Percentiles rank a stretch among this genome's conserved stretches.
These are phyloP conservation scores for Caryopteris hybrid DNA, from an alignment of 305 asterid genomes.

Conservation along the genomic window DNA sequence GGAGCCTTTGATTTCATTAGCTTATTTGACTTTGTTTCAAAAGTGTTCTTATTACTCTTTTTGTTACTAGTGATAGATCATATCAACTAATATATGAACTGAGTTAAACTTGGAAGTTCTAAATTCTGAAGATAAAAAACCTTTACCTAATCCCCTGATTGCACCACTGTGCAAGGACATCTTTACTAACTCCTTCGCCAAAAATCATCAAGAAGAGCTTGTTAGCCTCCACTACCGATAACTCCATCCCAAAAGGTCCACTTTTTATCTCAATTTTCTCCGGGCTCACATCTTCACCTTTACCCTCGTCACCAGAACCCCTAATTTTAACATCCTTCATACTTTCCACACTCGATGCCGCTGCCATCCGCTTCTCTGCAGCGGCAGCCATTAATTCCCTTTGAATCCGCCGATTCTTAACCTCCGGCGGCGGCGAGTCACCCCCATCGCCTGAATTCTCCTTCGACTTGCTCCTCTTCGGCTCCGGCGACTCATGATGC, in stretches of 20 bases:
- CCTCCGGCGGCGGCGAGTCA: slow-evolving; percentile 34
- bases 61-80: too few species aligned
- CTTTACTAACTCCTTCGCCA: slow-evolving; percentile 58
- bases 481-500: slow-evolving; percentile 83
- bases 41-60: too few species aligned
- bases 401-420: slow-evolving; percentile 47
- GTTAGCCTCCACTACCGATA: slow-evolving; percentile 54
- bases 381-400: slow-evolving; percentile 96
- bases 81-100: neutral
- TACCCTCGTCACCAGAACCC: slow-evolving; percentile 28
- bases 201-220: slow-evolving; percentile 73
- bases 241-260: slow-evolving; percentile 29
- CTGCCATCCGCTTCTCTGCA: slow-evolving; percentile 84
- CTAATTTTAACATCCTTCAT: slow-evolving; percentile 29
- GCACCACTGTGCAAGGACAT: slow-evolving; percentile 91
- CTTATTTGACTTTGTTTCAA: too few species aligned
- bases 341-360: slow-evolving; percentile 31
- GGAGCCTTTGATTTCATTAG: too few species aligned
- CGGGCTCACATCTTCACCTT: slow-evolving; percentile 32
- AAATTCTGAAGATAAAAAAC: slow-evolving; percentile 12
- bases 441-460: slow-evolving; percentile 40
- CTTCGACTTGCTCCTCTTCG: slow-evolving; percentile 84
- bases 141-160: slow-evolving; percentile 92
- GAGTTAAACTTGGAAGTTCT: neutral
- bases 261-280: slow-evolving; percentile 21